A percentile compares a stretch with the other conserved stretches of the same genome.
Conservation (phyloP, 2,329 filamentous ascomycete genomes). For the Exophiala sp. region DNA sequence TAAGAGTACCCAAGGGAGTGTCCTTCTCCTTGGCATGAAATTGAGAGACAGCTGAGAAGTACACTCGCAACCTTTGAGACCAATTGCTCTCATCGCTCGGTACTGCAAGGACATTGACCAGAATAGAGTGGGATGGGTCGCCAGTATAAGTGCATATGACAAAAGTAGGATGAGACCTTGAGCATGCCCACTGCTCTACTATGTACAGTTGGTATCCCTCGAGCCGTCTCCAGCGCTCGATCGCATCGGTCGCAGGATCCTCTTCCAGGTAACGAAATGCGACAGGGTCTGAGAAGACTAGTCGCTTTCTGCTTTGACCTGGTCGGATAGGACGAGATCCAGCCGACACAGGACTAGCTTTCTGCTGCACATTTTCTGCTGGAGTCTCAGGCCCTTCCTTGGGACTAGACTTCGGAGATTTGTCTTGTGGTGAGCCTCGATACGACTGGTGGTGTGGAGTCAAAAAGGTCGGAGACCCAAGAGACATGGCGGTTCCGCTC, state of each 20-base stretch:
- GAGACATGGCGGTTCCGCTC: slow-evolving; percentile 5
- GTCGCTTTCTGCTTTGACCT: slow-evolving; percentile 40
- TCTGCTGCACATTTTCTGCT: neutral
- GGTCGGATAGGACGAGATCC: slow-evolving; percentile 23
- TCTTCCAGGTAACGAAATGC: slow-evolving; percentile 78
- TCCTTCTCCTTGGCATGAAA: slow-evolving; percentile 81
- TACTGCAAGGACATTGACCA: slow-evolving; percentile 75
- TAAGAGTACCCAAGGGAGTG: slow-evolving; percentile 76
- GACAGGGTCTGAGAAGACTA: slow-evolving; percentile 64
- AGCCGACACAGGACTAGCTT: slow-evolving; percentile 21
- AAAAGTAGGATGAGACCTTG: slow-evolving; percentile 81
- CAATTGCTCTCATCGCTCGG: slow-evolving; percentile 75
- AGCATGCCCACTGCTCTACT: slow-evolving; percentile 97
- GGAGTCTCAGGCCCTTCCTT: slow-evolving; percentile 6
- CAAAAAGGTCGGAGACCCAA: slow-evolving; percentile 1
- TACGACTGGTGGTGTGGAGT: slow-evolving; percentile 15
- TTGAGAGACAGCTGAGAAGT: slow-evolving; percentile 81
- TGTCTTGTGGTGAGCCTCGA: slow-evolving; percentile 8
- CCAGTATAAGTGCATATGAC: slow-evolving; percentile 92
- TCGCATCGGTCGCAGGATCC: slow-evolving; percentile 69
- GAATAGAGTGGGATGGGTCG: slow-evolving; percentile 71
- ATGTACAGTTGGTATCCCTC: slow-evolving; percentile 88
- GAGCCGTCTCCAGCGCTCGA: slow-evolving; percentile 68
- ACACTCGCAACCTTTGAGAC: slow-evolving; percentile 74
- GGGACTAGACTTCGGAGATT: slow-evolving; percentile 10